A percentile compares a stretch with the other conserved stretches of the same genome.
phyloP scores from a whole-genome alignment of 805 yeast genomes.

The Candida taoyuanica region DNA sequence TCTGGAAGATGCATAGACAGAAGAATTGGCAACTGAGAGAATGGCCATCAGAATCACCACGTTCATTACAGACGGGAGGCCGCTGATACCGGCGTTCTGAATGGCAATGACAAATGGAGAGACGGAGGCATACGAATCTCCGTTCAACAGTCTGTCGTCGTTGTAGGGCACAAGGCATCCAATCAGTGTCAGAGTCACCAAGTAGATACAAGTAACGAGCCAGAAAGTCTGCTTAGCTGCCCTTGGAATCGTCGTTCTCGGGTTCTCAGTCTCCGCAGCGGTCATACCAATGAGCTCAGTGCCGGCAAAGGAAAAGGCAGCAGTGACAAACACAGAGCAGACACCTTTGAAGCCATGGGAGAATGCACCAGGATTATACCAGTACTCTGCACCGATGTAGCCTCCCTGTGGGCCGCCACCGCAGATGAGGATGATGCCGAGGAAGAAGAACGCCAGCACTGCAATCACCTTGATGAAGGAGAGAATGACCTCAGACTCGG shows the following conservation, averaged over 20 bases:
- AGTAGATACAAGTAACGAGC: slow-evolving; percentile 67
- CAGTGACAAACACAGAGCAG: slow-evolving; percentile 66
- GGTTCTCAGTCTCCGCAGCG: slow-evolving; percentile 72
- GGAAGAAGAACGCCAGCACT: slow-evolving; percentile 42
- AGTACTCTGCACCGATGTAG: slow-evolving; percentile 45
- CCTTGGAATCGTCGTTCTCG: slow-evolving; percentile 60
- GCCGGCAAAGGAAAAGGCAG: slow-evolving; percentile 73
- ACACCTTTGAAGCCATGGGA: slow-evolving; percentile 59
- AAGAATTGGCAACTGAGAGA: slow-evolving; percentile 66
- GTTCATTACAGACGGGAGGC: slow-evolving; percentile 61
- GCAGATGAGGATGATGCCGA: slow-evolving; percentile 43
- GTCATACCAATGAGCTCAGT: slow-evolving; percentile 71
- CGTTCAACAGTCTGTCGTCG: slow-evolving; percentile 42
- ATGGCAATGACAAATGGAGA: slow-evolving; percentile 80
- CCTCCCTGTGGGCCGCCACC: slow-evolving; percentile 51
- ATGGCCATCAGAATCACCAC: slow-evolving; percentile 65
- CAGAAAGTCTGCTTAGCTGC: slow-evolving; percentile 81
- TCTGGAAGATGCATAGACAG: slow-evolving; percentile 69
- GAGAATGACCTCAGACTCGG: slow-evolving; percentile 50
- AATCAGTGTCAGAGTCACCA: slow-evolving; percentile 47
- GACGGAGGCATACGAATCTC: slow-evolving; percentile 54
- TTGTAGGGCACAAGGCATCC: slow-evolving; percentile 73
- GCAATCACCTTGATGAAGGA: slow-evolving; percentile 44
- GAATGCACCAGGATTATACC: slow-evolving; percentile 51
- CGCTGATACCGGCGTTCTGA: slow-evolving; percentile 55